phyloP scores from a whole-genome alignment of 805 yeast species.

The Hanseniaspora nectarophila region DNA sequence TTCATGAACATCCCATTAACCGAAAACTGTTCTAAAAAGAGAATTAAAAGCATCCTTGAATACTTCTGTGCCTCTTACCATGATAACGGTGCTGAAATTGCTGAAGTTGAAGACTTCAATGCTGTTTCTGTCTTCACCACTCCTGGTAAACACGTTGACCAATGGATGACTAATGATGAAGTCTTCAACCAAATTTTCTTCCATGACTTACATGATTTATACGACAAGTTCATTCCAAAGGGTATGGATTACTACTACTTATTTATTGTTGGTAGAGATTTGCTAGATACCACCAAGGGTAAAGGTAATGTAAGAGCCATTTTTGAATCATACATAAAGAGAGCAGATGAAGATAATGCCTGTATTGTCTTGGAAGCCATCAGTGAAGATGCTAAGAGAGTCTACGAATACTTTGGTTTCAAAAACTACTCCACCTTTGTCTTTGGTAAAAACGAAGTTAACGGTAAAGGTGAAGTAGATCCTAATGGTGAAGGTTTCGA shows the following conservation, averaged over 20 bases:
- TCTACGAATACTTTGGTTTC: conserved; percentile 10
- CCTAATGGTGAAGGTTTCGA: conserved; percentile 27
- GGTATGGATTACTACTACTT: conserved; percentile 12
- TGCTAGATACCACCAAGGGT: conserved; percentile 13
- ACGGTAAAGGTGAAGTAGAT: conserved; percentile 17
- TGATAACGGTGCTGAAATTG: conserved; percentile 15
- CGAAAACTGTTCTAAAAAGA: conserved; percentile 6
- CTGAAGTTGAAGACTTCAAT: conserved; percentile 16
- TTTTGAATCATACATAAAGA: conserved; percentile 13
- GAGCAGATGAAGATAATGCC: conserved; percentile 14
- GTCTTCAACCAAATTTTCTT: conserved; percentile 12
- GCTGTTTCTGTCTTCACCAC: conserved; percentile 15
- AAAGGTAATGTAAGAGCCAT: conserved; percentile 16
- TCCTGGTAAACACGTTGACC: conserved; percentile 15
- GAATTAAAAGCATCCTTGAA: conserved; percentile 14
- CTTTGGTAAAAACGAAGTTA: conserved; percentile 14
- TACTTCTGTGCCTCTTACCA: conserved; percentile 15
- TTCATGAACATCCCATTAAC: conserved; percentile 15
- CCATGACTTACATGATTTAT: conserved; percentile 18
- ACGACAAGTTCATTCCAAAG: conserved; percentile 22
- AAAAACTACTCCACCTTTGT: conserved; percentile 8
- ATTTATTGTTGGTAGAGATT: conserved; percentile 16
- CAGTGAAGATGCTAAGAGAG: conserved; percentile 17
- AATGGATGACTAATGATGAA: conserved; percentile 15
- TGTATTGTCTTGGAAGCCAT: conserved; percentile 16